Base-by-base conservation (phyloP, 805 yeast species). In the Zygoascus ofunaensis region DNA sequence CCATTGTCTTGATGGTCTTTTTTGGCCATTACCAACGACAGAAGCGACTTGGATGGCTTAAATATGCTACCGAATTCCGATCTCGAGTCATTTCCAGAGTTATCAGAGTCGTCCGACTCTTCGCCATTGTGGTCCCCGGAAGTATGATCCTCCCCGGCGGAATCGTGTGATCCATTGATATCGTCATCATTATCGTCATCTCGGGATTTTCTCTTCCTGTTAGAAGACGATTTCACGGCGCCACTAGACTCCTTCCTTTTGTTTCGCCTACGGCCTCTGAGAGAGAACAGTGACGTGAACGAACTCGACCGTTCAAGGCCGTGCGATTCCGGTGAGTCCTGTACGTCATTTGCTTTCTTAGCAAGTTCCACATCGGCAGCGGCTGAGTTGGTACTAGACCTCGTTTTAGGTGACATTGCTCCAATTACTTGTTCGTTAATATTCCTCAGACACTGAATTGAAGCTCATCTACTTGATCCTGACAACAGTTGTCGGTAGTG, bases 1-100 rank as follows among this genome's bases (percentile, higher is more conserved):
- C 44, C 45, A 28, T 54, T 41, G 17, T 52, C 57, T 20, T 48
- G 47, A 3, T 46, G 15, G 32, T 49, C 56, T 33, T 46, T 40
- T 41, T 55, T 32, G 26, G 18, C 35, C 24, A 18, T 36, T 15
- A 37, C 41, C n/a, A 37, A 21, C 15, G 41, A 37, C 10, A 37
- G 23, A n/a, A 37, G 14, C 4, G 33, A 23, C 18, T 26, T 21
- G 2, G 41, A 37, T n/a, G 30, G 21, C n/a, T 37, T 26, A 12
- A 26, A 26, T 8, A 26, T 26, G 12, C 30, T 26, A 12, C 30
- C 12, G 12, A 12, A 8, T 8, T 26, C 12, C 7, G 7, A 7
- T 26, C 30, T 26, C 12, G 30, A 26, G 30, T 26, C 30, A 8
- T 26, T 12, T 8, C 7, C 30, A 26, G 12, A 26, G 12, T 12